These are phyloP conservation scores for Yamadazyma kitorensis DNA, from an alignment of 805 yeast genomes.

Conservation along the genomic window DNA sequence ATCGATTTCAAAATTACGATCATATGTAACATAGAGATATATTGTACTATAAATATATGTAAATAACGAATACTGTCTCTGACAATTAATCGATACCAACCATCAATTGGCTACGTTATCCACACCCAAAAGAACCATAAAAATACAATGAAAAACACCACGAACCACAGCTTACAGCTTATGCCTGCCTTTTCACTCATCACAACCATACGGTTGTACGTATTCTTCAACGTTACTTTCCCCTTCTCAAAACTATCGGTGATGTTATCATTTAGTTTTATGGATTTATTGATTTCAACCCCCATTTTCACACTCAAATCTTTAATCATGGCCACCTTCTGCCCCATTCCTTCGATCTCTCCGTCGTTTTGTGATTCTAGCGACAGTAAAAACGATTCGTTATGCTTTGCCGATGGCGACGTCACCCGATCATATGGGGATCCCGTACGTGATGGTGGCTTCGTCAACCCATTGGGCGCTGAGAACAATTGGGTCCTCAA, in stretches of 20 bases:
- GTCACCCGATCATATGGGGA: constrained; percentile 39
- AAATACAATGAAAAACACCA: constrained; percentile 34
- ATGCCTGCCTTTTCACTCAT: constrained; percentile 48
- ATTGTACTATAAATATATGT: constrained; percentile 1
- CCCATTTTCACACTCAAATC: constrained; percentile 43
- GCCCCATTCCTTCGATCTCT: constrained; percentile 39
- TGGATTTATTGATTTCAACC: constrained; percentile 39
- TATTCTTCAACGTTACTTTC: constrained; percentile 37
- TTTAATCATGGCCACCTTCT: constrained; percentile 40
- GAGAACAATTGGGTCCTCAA: constrained; percentile 39
- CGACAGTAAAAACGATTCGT: constrained; percentile 41
- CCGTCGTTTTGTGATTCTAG: constrained; percentile 43
- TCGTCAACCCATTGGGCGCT: constrained; percentile 18
- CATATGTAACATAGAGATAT: constrained; percentile 1
- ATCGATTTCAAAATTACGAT: constrained; percentile 5
- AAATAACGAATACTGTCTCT: not conserved
- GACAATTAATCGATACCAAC: not conserved
- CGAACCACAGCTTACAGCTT: constrained; percentile 44
- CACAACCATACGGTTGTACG: constrained; percentile 41
- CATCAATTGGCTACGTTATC: constrained; percentile 16
- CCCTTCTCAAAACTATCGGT: constrained; percentile 40
- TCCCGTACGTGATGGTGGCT: constrained; percentile 26
- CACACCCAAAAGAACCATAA: constrained; percentile 43
- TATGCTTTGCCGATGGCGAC: constrained; percentile 31
- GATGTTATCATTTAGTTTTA: constrained; percentile 39